Evolutionary conservation across 2,329 filamentous ascomycete genomes (phyloP).

Genomic region (Fusarium fracticaudum): DNA sequence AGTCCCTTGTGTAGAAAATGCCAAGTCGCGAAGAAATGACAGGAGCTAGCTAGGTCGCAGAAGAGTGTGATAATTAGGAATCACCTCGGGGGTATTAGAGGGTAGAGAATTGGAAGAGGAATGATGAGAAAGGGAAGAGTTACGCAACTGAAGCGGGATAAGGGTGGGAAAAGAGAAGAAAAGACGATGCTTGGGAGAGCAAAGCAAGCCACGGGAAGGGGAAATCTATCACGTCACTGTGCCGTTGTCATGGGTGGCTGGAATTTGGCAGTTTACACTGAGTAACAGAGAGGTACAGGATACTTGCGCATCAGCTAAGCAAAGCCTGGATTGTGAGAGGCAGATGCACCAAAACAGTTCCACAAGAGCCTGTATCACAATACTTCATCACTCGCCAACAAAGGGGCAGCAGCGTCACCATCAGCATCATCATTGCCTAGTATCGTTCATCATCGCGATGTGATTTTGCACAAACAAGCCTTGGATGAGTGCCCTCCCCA

Average conservation of each 20-base stretch:
- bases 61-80: constrained; percentile 4
- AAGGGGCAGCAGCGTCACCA: constrained; percentile 33
- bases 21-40: not conserved
- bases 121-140: constrained; percentile 10
- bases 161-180: constrained; percentile 20
- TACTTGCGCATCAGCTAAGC: constrained; percentile 28
- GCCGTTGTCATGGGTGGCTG: constrained; percentile 36
- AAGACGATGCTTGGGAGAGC: not conserved
- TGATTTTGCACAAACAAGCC: constrained; percentile 24
- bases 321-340: constrained; percentile 8
- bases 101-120: not conserved
- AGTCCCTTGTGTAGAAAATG: not conserved
- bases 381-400: constrained; percentile 2
- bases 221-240: constrained; percentile 45
- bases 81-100: constrained; percentile 6
- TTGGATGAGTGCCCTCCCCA: constrained; percentile 26
- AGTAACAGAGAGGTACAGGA: constrained; percentile 15
- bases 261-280: constrained; percentile 24
- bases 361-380: constrained; percentile 8
- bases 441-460: constrained; percentile 38
- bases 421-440: constrained; percentile 31
- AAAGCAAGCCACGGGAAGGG: constrained; percentile 23
- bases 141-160: constrained; percentile 8
- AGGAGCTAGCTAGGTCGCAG: not conserved
- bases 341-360: constrained; percentile 1